Evolutionary conservation across 2,329 filamentous ascomycete genomes (phyloP), one percentile per base, ranked within the genome.

Genomic region (Fusarium guadeloupense): DNA sequence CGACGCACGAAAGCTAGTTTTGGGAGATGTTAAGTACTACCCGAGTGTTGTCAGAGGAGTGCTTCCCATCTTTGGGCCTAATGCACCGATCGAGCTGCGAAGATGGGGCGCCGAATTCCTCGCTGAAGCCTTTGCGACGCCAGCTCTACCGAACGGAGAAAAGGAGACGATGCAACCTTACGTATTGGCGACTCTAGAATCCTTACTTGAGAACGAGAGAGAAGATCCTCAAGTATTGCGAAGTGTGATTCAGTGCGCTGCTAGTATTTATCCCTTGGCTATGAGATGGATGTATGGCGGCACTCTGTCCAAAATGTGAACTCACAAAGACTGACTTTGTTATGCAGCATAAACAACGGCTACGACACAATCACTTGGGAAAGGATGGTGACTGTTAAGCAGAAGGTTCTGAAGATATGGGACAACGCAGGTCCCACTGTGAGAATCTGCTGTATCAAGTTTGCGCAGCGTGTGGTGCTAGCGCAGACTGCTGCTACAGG

Each of bases 71-170:
- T 91, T 97, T 76, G 88, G 89, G 58, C 86, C 90, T 45, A 83
- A 84, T 64, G 85, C 91, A 62, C 84, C 86, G 59, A 78, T 97
- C 52, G 92, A 96, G 76, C 81, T 98, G 70, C 90, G 93, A 76
- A 83, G 93, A 89, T 99, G 95, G 95, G 95, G 94, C 21, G 89
- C 93, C 62, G 93, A 97, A 59, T 99, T 99, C 73, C 82, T 99
- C 37, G 93, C 94, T 52, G 95, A 99, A 80, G 93, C 93, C 3
- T 98, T 99, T 78, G 90, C 95, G 53, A 96, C 92, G 57, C 95
- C 96, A n/a, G 87, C 90, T 19, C 83, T 98, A 69, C 81, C 89
- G 17, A 81, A 86, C 55, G 83, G 89, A 46, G 88, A 91, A 75
- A 99, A 98, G 81, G 92, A 89, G 81, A 88, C 87, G 59, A 82